phyloP scores from a whole-genome alignment of 371 early-diverging fungal species.

The Mortierella sp. region DNA sequence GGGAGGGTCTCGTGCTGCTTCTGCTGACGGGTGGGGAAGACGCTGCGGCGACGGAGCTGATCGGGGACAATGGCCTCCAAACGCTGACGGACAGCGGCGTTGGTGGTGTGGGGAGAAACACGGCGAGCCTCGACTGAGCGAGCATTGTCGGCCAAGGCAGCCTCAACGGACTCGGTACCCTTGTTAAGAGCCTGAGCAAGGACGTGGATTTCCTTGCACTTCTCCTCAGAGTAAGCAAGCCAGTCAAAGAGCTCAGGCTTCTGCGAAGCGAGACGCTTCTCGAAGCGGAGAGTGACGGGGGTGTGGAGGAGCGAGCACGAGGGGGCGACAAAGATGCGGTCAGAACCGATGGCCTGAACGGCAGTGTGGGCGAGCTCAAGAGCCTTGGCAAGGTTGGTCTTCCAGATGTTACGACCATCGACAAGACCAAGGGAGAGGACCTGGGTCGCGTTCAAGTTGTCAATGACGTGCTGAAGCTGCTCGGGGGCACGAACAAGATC shows the following conservation, averaged over 20 bases:
- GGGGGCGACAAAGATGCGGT: slow-evolving; percentile 85
- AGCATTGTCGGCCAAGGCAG: slow-evolving; percentile 77
- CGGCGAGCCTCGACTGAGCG: slow-evolving; percentile 78
- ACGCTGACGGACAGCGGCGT: slow-evolving; percentile 84
- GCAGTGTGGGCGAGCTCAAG: slow-evolving; percentile 76
- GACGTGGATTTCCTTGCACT: slow-evolving; percentile 82
- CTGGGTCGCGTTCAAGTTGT: slow-evolving; percentile 59
- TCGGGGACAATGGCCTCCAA: slow-evolving; percentile 74
- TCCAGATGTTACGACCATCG: slow-evolving; percentile 98
- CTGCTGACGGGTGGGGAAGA: slow-evolving; percentile 78
- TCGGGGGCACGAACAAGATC: slow-evolving; percentile 91
- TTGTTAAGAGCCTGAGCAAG: slow-evolving; percentile 78
- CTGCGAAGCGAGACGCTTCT: slow-evolving; percentile 75
- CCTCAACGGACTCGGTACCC: slow-evolving; percentile 75
- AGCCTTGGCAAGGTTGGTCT: slow-evolving; percentile 83
- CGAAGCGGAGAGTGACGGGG: slow-evolving; percentile 88
- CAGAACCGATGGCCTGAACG: slow-evolving; percentile 70
- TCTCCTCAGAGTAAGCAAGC: slow-evolving; percentile 95
- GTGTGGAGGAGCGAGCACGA: slow-evolving; percentile 94
- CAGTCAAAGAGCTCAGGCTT: slow-evolving; percentile 87
- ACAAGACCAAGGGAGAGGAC: slow-evolving; percentile 89
- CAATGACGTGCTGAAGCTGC: slow-evolving; percentile 79
- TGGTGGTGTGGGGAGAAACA: slow-evolving; percentile 84
- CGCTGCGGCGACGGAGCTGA: slow-evolving; percentile 79
- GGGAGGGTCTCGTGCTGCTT: slow-evolving; percentile 83